phyloP scores from a whole-genome alignment of 306 rosid genomes.

The Coriaria nepalensis region DNA sequence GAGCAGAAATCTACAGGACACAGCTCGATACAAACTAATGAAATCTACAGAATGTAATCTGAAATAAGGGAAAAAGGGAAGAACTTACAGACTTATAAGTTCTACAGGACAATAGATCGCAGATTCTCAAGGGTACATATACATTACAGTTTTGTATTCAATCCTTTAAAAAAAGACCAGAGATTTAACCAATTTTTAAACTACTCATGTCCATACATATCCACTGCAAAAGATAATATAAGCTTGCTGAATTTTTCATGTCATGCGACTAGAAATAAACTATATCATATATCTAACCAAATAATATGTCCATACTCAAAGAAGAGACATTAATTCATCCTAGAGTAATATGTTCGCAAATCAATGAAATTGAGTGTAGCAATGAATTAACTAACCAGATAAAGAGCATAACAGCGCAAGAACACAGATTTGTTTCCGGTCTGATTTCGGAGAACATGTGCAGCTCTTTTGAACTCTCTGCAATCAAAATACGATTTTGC shows the following conservation, averaged over 20 bases:
- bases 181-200: not conserved
- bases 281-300: too few relatives aligned
- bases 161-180: not conserved
- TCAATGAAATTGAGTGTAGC: not conserved
- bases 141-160: too few relatives aligned
- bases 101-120: too few relatives aligned
- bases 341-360: not conserved
- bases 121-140: too few relatives aligned
- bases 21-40: too few relatives aligned
- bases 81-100: too few relatives aligned
- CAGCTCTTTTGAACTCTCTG: conserved; percentile 78
- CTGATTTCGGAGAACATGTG: conserved; percentile 81
- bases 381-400: conserved; percentile 37
- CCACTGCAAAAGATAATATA: not conserved
- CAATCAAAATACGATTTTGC: conserved; percentile 87
- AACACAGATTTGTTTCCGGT: conserved; percentile 60
- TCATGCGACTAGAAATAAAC: too few relatives aligned
- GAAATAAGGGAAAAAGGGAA: too few relatives aligned
- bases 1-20: too few relatives aligned
- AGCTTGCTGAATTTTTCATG: not conserved
- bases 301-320: too few relatives aligned
- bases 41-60: too few relatives aligned
- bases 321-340: too few relatives aligned
- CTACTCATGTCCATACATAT: not conserved
- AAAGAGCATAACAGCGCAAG: conserved; percentile 71